A percentile compares a stretch with the other conserved stretches of the same genome.
Conservation (phyloP, 805 yeast species). For the Tetrapisispora pingtungensis region DNA sequence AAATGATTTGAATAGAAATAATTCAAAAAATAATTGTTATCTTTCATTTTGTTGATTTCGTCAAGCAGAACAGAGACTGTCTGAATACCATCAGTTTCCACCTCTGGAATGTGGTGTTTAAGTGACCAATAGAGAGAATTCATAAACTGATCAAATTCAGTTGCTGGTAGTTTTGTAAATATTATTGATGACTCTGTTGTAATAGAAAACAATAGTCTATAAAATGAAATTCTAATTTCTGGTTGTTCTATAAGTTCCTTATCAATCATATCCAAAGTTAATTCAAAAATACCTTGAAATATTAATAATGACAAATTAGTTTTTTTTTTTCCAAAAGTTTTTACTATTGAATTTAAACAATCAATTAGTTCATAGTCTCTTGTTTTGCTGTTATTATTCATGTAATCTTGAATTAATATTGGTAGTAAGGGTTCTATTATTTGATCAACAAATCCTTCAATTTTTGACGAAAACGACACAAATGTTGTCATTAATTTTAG, state of each 20-base stretch:
- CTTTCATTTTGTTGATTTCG: slow-evolving; percentile 65
- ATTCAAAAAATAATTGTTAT: slow-evolving; percentile 46
- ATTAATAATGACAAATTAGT: slow-evolving; percentile 77
- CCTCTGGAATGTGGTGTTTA: slow-evolving; percentile 89
- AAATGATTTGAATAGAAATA: slow-evolving; percentile 79
- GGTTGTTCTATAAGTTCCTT: slow-evolving; percentile 89
- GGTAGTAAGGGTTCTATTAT: slow-evolving; percentile 69
- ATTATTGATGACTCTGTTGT: slow-evolving; percentile 59
- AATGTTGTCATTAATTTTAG: slow-evolving; percentile 78
- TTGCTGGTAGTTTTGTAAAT: slow-evolving; percentile 69
- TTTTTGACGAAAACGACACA: slow-evolving; percentile 70
- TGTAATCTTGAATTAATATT: slow-evolving; percentile 80
- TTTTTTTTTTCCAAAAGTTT: slow-evolving; percentile 70
- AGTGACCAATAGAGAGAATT: slow-evolving; percentile 95
- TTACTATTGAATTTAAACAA: slow-evolving; percentile 79
- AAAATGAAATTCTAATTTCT: slow-evolving; percentile 73
- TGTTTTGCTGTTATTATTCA: slow-evolving; percentile 76
- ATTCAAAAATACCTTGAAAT: slow-evolving; percentile 75
- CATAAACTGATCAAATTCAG: slow-evolving; percentile 74
- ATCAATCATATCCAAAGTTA: slow-evolving; percentile 86
- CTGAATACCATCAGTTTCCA: slow-evolving; percentile 64
- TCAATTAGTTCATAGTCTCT: slow-evolving; percentile 92
- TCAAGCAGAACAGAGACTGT: slow-evolving; percentile 31
- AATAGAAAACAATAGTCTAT: slow-evolving; percentile 6
- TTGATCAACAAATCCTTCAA: slow-evolving; percentile 66